These are phyloP conservation scores for Pholiota conissans DNA, from an alignment of 768 basidiomycete species.

Conservation along the genomic window DNA sequence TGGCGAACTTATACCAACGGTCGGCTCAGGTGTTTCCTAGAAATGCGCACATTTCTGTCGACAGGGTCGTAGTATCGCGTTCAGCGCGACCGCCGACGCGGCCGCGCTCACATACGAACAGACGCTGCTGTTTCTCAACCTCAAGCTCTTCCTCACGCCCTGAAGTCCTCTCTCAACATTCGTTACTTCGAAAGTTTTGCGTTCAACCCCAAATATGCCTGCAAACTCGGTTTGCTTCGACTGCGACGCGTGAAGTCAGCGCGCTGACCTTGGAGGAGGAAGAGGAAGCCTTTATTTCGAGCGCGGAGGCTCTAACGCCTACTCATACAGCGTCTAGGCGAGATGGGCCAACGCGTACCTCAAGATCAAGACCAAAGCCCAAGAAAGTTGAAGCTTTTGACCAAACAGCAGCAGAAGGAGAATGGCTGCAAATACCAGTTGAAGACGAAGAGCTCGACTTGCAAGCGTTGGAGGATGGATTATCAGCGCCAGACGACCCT, in stretches of 20 bases:
- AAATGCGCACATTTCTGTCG: constrained; percentile 4
- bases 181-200: background rate
- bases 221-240: background rate
- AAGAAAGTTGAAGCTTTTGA: background rate
- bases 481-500: background rate
- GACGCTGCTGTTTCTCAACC: background rate
- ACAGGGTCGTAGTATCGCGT: constrained; percentile 8
- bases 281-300: background rate
- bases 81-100: background rate
- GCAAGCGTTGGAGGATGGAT: background rate
- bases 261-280: background rate
- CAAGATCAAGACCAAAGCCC: background rate
- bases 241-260: background rate
- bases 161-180: background rate
- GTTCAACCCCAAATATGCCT: background rate
- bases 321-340: background rate
- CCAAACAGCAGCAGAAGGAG: constrained; percentile 31
- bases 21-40: constrained; percentile 8
- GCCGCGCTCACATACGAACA: background rate
- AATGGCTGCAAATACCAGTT: constrained; percentile 36
- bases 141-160: background rate
- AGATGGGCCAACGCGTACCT: no score
- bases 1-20: constrained; percentile 15
- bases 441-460: constrained; percentile 10
- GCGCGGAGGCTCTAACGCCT: background rate